Base-by-base conservation (phyloP, 345 rosid genomes). In the Litchi chinensis region DNA sequence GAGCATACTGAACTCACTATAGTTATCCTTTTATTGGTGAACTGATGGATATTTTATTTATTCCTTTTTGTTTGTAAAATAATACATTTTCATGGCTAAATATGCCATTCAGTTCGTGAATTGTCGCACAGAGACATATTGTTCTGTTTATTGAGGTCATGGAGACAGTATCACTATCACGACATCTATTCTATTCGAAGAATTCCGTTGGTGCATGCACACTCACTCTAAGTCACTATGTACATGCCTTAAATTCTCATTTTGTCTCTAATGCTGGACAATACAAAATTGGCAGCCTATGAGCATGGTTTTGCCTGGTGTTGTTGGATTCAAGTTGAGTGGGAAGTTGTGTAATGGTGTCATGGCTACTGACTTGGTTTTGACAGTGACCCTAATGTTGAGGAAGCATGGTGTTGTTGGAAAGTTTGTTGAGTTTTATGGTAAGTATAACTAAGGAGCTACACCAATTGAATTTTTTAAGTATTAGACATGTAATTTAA, bases 271-370 rank as follows among this genome's bases (percentile, higher is more conserved):
- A 82, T 84, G 41, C 63, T 63, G 28, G 76, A 26, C 32, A 82
- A 79, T 24, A 73, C 79, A 76, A 84, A 79, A 12, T 79, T 77
- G 73, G 81, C 83, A 94, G 95, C 90, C 95, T 10, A 91, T 94
- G 97, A 94, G 98, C 88, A 94, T 94, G 98, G 97, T 94, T 26
- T 86, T 94, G 86, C 97, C 95, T 56, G 97, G 96, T 52, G 96
- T 94, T 44, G 95, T 91, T 79, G 97, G 98, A 26, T 93, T 92
- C 84, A 91, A 91, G 81, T 86, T 94, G 75, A 83, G 83, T 37
- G 96, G 95, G 67, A 90, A 85, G 77, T 75, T 94, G 82, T 68
- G 70, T 28, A 80, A 92, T 68, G 98, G 97, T 40, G 95, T 94
- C 71, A 94, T 97, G n/a, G 98, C 98, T 26, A 94, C 98, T 68